phyloP scores from a whole-genome alignment of 495 filamentous ascomycete genomes.

The Podospora anserina region DNA sequence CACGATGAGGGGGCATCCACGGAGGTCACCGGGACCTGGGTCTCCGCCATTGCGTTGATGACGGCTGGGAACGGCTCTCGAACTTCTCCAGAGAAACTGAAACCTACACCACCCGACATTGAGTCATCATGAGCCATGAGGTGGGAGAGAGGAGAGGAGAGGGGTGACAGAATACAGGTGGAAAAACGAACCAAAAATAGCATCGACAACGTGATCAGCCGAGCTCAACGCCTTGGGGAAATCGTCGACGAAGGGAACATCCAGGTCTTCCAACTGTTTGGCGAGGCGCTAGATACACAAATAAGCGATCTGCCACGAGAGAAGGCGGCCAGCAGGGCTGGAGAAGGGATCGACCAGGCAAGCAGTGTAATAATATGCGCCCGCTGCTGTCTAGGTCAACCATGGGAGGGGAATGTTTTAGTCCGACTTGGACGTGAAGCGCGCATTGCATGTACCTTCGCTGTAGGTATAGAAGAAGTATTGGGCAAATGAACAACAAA shows the following conservation, averaged over 20 bases:
- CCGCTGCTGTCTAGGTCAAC: conserved; percentile 3
- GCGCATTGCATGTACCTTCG: background rate
- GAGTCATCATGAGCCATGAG: background rate
- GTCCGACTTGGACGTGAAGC: background rate
- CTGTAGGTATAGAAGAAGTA: background rate
- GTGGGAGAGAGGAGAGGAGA: background rate
- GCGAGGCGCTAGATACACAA: conserved; percentile 60
- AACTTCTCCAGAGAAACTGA: conserved; percentile 89
- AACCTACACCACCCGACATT: conserved; percentile 49
- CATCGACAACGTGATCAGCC: conserved; percentile 81
- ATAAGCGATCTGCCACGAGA: conserved; percentile 17
- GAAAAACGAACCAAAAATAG: conserved; percentile 71
- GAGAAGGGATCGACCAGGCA: background rate
- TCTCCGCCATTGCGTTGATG: conserved; percentile 69
- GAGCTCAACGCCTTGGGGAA: conserved; percentile 63
- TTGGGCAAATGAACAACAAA: conserved; percentile 4
- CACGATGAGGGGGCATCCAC: conserved; percentile 92
- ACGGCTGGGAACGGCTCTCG: conserved; percentile 84
- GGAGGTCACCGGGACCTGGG: conserved; percentile 72
- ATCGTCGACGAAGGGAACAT: conserved; percentile 81
- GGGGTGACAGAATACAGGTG: conserved; percentile 9
- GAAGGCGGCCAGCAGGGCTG: conserved; percentile 20
- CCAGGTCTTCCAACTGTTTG: conserved; percentile 77
- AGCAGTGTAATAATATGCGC: conserved; percentile 24
- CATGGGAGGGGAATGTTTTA: background rate